These are phyloP conservation scores for Kodamaea nitidulidarum DNA, from an alignment of 805 yeast genomes.

Conservation along the genomic window DNA sequence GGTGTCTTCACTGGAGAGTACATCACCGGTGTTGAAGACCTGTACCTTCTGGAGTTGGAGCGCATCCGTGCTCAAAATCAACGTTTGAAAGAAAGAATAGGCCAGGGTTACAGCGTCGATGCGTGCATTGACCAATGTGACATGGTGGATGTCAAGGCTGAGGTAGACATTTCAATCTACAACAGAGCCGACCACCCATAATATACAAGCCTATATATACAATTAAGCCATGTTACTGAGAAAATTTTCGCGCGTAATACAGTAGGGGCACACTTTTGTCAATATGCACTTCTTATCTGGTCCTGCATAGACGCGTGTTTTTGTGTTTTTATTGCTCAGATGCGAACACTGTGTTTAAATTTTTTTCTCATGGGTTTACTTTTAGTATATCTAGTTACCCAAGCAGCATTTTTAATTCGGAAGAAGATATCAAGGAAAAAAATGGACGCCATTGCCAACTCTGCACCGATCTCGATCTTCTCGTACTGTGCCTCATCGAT, in stretches of 20 bases:
- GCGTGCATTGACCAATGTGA: slow-evolving; percentile 41
- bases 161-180: slow-evolving; percentile 55
- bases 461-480: slow-evolving; percentile 65
- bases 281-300: slow-evolving; percentile 4
- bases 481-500: slow-evolving; percentile 92
- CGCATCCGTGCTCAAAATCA: slow-evolving; percentile 76
- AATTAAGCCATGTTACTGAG: too few species aligned
- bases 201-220: too few species aligned
- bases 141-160: slow-evolving; percentile 72
- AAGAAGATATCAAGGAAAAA: slow-evolving; percentile 15
- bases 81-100: slow-evolving; percentile 35
- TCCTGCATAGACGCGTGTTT: slow-evolving; percentile 7
- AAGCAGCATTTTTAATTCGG: slow-evolving; percentile 28
- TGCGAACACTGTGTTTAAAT: slow-evolving; percentile 6
- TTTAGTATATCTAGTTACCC: slow-evolving; percentile 37
- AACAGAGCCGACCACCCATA: slow-evolving; percentile 50
- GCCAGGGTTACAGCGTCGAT: slow-evolving; percentile 38
- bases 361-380: slow-evolving; percentile 35
- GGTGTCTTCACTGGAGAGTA: slow-evolving; percentile 96
- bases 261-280: too few species aligned
- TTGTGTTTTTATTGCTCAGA: slow-evolving; percentile 2
- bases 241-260: too few species aligned
- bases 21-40: slow-evolving; percentile 89
- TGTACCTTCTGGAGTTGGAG: slow-evolving; percentile 78
- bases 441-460: slow-evolving; percentile 46